Conservation (phyloP, 306 rosid genomes). For the Cicer bijugum region DNA sequence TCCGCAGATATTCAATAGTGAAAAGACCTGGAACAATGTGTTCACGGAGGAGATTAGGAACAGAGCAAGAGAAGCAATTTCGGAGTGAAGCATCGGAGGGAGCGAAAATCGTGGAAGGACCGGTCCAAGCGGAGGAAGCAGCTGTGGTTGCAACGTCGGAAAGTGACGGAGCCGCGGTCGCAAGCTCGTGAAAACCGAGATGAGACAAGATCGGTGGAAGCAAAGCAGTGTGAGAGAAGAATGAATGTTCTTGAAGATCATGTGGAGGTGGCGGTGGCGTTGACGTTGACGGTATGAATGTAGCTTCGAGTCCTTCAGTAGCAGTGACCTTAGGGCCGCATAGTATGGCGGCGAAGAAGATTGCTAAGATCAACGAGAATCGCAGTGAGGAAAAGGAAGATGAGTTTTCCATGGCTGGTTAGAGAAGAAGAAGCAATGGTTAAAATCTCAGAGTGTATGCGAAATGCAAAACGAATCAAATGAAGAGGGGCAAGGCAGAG, state of each 20-base stretch:
- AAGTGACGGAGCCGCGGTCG: conserved; percentile 65
- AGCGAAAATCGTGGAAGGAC: conserved; percentile 74
- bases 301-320: conserved; percentile 44
- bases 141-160: conserved; percentile 44
- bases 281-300: conserved; percentile 42
- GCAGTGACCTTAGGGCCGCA: conserved; percentile 38
- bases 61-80: conserved; percentile 66
- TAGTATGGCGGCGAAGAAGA: conserved; percentile 41
- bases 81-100: conserved; percentile 66
- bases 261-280: conserved; percentile 51
- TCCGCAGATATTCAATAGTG: conserved; percentile 61
- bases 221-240: conserved; percentile 60
- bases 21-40: conserved; percentile 72
- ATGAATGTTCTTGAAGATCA: conserved; percentile 56
- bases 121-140: conserved; percentile 53
- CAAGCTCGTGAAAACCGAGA: conserved; percentile 69
- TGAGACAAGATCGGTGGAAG: conserved; percentile 72
- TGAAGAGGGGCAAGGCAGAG: neutral
- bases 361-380: conserved; percentile 37
- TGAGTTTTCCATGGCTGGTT: conserved; percentile 49
- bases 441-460: conserved; percentile 32
- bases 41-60: conserved; percentile 64
- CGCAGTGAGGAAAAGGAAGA: conserved; percentile 41
- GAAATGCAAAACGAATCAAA: conserved; percentile 36
- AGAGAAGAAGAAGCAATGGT: conserved; percentile 14